Evolutionary conservation across 257 asterid species (phyloP).

Genomic region (Forsythia viridissima): DNA sequence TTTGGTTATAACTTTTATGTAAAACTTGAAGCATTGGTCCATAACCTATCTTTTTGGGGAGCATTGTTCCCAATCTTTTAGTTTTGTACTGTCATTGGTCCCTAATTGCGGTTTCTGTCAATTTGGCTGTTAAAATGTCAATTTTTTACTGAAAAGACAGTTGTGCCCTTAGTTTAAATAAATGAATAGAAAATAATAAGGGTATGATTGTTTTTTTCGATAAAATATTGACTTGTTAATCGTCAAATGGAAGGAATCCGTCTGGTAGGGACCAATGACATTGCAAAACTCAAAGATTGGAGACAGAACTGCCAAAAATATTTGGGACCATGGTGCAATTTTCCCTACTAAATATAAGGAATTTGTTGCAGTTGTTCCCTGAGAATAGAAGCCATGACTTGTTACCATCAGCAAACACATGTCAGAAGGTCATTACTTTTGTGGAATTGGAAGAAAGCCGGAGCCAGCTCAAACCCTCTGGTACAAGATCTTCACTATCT

Average conservation of each 20-base stretch:
- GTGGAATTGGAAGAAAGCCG: slow-evolving; percentile 26
- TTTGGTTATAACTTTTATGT: background rate
- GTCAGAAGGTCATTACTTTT: slow-evolving; percentile 19
- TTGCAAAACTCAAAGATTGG: background rate
- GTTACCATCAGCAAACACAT: slow-evolving; percentile 30
- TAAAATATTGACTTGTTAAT: background rate
- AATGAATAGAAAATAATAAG: background rate
- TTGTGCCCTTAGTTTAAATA: background rate
- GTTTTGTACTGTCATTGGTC: background rate
- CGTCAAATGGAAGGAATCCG: background rate
- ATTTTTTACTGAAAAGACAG: background rate
- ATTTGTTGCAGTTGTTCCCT: slow-evolving; percentile 58
- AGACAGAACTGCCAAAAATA: background rate
- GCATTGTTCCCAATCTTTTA: background rate
- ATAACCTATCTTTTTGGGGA: background rate
- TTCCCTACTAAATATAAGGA: background rate
- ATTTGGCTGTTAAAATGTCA: background rate
- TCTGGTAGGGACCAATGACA: background rate
- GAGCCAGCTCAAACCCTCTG: slow-evolving; percentile 23
- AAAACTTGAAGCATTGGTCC: background rate
- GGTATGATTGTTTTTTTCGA: background rate
- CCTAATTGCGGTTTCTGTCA: background rate
- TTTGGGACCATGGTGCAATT: background rate
- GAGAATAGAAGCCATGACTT: slow-evolving; percentile 34
- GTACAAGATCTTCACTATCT: slow-evolving; percentile 34